Percentiles rank a stretch among this genome's conserved stretches.
Evolutionary conservation across 345 rosid genomes (phyloP).

Genomic region (Dipteronia sinensis): DNA sequence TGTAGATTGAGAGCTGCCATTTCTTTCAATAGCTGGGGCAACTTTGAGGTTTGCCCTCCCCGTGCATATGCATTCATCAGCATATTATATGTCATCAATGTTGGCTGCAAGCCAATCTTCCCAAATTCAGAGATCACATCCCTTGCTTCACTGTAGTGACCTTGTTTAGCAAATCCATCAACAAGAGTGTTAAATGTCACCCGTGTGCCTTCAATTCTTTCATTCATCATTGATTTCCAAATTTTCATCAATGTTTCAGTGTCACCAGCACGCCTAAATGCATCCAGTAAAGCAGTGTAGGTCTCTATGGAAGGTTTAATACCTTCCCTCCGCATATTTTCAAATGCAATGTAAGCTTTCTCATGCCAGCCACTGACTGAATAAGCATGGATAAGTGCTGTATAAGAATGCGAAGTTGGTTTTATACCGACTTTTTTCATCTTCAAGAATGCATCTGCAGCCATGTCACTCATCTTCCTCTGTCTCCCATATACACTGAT

Average conservation of each 20-base stretch:
- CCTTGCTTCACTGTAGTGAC: conserved; percentile 77
- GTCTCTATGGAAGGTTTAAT: conserved; percentile 79
- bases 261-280: conserved; percentile 78
- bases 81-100: conserved; percentile 89
- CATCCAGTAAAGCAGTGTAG: conserved; percentile 82
- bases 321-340: conserved; percentile 66
- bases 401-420: conserved; percentile 81
- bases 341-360: conserved; percentile 67
- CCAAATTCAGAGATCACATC: conserved; percentile 75
- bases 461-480: conserved; percentile 79
- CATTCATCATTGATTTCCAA: conserved; percentile 76
- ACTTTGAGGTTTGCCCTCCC: conserved; percentile 73
- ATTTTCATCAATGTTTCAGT: conserved; percentile 55
- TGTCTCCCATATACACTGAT: conserved; percentile 80
- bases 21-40: conserved; percentile 86
- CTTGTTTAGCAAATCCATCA: conserved; percentile 94
- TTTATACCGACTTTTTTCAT: conserved; percentile 74
- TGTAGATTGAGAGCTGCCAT: conserved; percentile 67
- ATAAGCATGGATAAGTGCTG: conserved; percentile 88
- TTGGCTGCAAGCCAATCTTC: conserved; percentile 75
- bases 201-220: conserved; percentile 62
- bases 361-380: conserved; percentile 81
- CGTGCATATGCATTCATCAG: conserved; percentile 91
- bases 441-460: conserved; percentile 72
- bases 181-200: conserved; percentile 81